Evolutionary conservation across 169 alveolate genomes (phyloP).

Genomic region (Eimeria praecox): DNA sequence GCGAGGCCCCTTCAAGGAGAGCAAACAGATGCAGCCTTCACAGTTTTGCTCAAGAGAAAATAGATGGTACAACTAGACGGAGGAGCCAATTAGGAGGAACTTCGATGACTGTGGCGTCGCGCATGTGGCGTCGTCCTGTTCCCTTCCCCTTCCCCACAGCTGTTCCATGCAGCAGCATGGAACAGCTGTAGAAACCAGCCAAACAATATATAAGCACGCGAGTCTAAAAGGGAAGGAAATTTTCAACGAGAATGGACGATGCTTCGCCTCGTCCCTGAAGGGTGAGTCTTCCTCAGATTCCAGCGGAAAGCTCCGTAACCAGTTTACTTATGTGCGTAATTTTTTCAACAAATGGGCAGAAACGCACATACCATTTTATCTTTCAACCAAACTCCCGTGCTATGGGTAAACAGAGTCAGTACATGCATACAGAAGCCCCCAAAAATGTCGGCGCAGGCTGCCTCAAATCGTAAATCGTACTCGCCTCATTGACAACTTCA

Average conservation of each 20-base stretch:
- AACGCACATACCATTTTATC: not conserved
- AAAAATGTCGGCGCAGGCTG: not conserved
- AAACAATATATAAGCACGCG: not conserved
- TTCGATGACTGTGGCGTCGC: not conserved
- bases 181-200: not conserved
- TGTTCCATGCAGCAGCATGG: not conserved
- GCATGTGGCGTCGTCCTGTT: not conserved
- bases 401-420: not conserved
- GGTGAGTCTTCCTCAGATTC: not conserved
- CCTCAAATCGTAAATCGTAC: not conserved
- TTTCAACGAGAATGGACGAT: not conserved
- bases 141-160: not conserved
- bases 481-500: not conserved
- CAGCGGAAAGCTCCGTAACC: not conserved
- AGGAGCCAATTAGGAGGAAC: not conserved
- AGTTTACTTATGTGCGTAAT: not conserved
- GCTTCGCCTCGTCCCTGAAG: not conserved
- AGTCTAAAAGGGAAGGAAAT: not conserved
- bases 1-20: not conserved
- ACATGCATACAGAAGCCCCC: not conserved
- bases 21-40: not conserved
- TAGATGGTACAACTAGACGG: not conserved
- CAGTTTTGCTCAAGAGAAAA: not conserved
- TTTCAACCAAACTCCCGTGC: not conserved
- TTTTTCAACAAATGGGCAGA: not conserved